phyloP scores from a whole-genome alignment of 2,329 filamentous ascomycete genomes.

The Pestalotiopsis sp. region DNA sequence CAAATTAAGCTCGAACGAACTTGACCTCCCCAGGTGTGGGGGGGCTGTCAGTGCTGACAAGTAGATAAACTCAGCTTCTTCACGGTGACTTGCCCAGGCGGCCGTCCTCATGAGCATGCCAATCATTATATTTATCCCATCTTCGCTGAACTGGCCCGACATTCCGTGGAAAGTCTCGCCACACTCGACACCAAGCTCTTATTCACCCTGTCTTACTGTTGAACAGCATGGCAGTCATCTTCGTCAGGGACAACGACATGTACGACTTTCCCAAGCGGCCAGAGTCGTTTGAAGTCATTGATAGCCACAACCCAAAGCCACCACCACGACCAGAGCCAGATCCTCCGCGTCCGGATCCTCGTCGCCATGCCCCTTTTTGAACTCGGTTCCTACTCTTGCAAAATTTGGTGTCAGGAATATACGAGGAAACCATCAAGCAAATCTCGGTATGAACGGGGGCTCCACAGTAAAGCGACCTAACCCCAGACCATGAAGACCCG shows the following conservation, averaged over 20 bases:
- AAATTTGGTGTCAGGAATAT: not conserved
- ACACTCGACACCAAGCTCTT: not conserved
- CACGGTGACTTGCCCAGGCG: not conserved
- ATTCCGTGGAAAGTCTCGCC: not conserved
- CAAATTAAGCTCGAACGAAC: conserved; percentile 6
- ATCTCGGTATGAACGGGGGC: not conserved
- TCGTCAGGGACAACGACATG: not conserved
- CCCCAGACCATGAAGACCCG: not conserved
- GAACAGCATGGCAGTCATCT: not conserved
- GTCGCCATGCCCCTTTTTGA: conserved; percentile 10
- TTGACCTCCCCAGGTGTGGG: not conserved
- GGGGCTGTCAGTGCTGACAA: not conserved
- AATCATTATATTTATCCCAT: not conserved
- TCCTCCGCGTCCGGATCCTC: conserved; percentile 29
- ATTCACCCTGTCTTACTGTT: not conserved
- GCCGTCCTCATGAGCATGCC: not conserved
- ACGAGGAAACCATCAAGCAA: conserved; percentile 2
- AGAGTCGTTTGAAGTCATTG: not conserved
- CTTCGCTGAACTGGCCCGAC: not conserved
- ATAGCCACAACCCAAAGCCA: conserved; percentile 28
- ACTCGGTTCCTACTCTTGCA: not conserved
- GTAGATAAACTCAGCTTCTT: conserved; percentile 7
- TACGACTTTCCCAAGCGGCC: not conserved
- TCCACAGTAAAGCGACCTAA: not conserved
- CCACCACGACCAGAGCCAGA: conserved; percentile 34